phyloP scores from a whole-genome alignment of 129 eudicot genomes.

The Chrysanthemum seticuspe region DNA sequence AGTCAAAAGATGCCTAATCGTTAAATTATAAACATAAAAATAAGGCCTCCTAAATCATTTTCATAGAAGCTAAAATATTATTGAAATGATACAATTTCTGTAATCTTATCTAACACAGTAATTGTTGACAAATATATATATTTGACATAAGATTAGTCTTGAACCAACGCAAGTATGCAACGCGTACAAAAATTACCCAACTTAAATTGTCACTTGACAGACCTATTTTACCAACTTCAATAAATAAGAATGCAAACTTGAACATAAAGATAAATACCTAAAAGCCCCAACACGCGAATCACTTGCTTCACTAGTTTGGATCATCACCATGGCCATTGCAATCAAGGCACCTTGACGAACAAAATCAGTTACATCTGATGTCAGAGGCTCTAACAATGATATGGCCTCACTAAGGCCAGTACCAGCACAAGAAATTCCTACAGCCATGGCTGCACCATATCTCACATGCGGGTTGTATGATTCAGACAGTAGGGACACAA shows the following conservation, averaged over 20 bases:
- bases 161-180: neutral
- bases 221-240: too few species aligned
- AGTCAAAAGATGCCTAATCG: too few species aligned
- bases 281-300: slow-evolving; percentile 97
- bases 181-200: neutral
- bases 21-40: too few species aligned
- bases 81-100: neutral
- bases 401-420: slow-evolving; percentile 97
- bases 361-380: slow-evolving; percentile 94
- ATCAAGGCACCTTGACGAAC: slow-evolving; percentile 98
- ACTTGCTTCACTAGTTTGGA: slow-evolving; percentile 93
- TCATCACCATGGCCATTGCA: slow-evolving; percentile 99
- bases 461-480: slow-evolving; percentile 99
- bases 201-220: neutral
- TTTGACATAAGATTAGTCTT: neutral
- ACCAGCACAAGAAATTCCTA: slow-evolving; percentile 98
- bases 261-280: slow-evolving; percentile 43
- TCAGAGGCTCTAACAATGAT: slow-evolving; percentile 91
- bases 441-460: slow-evolving; percentile 98
- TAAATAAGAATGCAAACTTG: neutral
- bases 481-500: slow-evolving; percentile 82
- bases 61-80: too few species aligned
- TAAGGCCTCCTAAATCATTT: too few species aligned
- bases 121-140: neutral
- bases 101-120: neutral